Percentiles rank a stretch among this genome's conserved stretches.
These are phyloP conservation scores for Chrysanthemum lavandulifolium DNA, from an alignment of 129 eudicot species.

Conservation along the genomic window DNA sequence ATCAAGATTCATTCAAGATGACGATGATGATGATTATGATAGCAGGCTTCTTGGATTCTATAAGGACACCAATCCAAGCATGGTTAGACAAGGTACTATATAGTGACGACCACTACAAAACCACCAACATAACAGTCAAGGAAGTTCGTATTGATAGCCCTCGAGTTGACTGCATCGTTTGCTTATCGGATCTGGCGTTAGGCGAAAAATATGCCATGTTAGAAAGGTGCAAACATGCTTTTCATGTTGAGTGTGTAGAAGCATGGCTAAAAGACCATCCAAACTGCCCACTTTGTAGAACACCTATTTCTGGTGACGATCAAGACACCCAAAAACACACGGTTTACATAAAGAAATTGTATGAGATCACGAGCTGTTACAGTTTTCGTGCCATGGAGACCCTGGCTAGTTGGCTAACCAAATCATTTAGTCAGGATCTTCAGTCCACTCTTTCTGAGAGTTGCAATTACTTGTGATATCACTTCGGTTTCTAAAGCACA, in stretches of 20 bases:
- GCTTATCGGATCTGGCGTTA: slow-evolving; percentile 11
- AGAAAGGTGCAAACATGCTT: slow-evolving; percentile 27
- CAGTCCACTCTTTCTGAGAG: slow-evolving; percentile 26
- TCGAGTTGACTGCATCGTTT: slow-evolving; percentile 28
- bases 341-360: slow-evolving; percentile 12
- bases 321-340: not conserved
- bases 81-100: slow-evolving; percentile 16
- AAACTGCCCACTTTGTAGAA: slow-evolving; percentile 39
- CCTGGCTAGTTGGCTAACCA: slow-evolving; percentile 20
- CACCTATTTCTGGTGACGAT: slow-evolving; percentile 9
- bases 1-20: not conserved
- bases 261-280: slow-evolving; percentile 29
- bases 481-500: not conserved
- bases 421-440: slow-evolving; percentile 19
- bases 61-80: slow-evolving; percentile 23
- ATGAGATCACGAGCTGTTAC: not conserved
- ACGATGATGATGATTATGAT: slow-evolving; percentile 42
- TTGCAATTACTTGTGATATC: slow-evolving; percentile 28
- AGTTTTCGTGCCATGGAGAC: slow-evolving; percentile 1
- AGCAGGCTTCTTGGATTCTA: slow-evolving; percentile 27
- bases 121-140: not conserved
- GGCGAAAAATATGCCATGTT: slow-evolving; percentile 20
- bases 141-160: not conserved
- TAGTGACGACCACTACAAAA: not conserved
- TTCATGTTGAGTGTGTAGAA: slow-evolving; percentile 33